Percentiles rank a stretch among this genome's conserved stretches.
These are phyloP conservation scores for Thalassiosira mediterranea DNA, from an alignment of 352 stramenopile species.

Conservation along the genomic window DNA sequence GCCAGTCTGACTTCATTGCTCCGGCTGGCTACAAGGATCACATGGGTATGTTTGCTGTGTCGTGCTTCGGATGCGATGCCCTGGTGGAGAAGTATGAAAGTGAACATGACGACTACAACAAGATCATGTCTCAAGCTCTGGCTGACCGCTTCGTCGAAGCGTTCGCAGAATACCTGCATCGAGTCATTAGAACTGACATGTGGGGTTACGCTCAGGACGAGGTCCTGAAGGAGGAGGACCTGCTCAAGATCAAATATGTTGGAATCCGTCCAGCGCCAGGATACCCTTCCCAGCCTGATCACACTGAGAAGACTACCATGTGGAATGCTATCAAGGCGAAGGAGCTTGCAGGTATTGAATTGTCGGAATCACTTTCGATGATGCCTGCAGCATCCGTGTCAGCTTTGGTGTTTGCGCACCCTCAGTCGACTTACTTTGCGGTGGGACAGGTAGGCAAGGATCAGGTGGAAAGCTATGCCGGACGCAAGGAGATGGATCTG, in stretches of 20 bases:
- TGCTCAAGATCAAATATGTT: slow-evolving; percentile 98
- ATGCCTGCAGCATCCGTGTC: slow-evolving; percentile 93
- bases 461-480: slow-evolving; percentile 93
- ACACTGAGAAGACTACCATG: slow-evolving; percentile 96
- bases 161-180: slow-evolving; percentile 96
- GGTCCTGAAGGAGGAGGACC: slow-evolving; percentile 89
- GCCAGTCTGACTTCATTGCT: slow-evolving; percentile 93
- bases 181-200: slow-evolving; percentile 92
- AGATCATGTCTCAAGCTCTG: slow-evolving; percentile 96
- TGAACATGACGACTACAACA: slow-evolving; percentile 96
- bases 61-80: slow-evolving; percentile 94
- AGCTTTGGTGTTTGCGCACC: slow-evolving; percentile 95
- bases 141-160: slow-evolving; percentile 92
- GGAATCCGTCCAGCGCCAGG: slow-evolving; percentile 96
- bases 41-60: slow-evolving; percentile 94
- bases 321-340: slow-evolving; percentile 94
- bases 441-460: slow-evolving; percentile 97
- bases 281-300: slow-evolving; percentile 96
- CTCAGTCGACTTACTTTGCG: slow-evolving; percentile 95
- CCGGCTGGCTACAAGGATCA: slow-evolving; percentile 89
- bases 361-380: slow-evolving; percentile 96
- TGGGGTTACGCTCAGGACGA: slow-evolving; percentile 96
- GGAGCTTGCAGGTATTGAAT: slow-evolving; percentile 89
- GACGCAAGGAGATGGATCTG: slow-evolving; percentile 90
- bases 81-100: slow-evolving; percentile 91